Conservation (phyloP, 306 rosid species). For the Gastrolobium bilobum region DNA sequence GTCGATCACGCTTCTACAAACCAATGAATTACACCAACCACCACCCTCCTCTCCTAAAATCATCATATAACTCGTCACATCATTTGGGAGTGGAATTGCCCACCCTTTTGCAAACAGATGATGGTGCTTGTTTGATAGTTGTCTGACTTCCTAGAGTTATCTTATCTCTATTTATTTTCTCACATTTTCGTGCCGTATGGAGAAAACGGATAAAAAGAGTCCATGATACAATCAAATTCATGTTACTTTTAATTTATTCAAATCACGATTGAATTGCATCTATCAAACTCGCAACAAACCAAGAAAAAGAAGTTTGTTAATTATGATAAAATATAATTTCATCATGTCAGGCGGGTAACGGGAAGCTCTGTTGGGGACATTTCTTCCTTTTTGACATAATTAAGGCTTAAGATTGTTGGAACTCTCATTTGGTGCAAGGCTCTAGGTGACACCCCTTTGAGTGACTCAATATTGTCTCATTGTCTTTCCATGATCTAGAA, state of each 20-base stretch:
- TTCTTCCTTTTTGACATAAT: no score
- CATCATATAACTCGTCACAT: conserved; percentile 3
- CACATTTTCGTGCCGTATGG: background rate
- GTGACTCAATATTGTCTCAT: no score
- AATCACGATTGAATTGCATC: background rate
- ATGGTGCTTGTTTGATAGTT: conserved; percentile 14
- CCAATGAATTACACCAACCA: conserved; percentile 43
- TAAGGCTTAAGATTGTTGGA: no score
- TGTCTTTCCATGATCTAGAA: no score
- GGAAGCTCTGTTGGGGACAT: no score
- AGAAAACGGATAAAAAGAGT: background rate
- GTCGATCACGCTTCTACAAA: conserved; percentile 36
- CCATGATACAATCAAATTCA: background rate
- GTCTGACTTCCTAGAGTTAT: conserved; percentile 1
- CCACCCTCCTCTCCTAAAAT: conserved; percentile 20
- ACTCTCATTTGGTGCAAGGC: no score
- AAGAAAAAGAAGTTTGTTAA: background rate
- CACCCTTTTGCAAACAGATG: conserved; percentile 13
- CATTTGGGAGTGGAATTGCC: background rate
- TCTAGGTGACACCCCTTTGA: no score
- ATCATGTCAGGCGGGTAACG: no score
- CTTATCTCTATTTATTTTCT: conserved; percentile 13
- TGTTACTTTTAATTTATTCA: background rate
- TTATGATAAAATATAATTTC: no score
- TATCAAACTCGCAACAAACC: background rate